Conservation (phyloP, 768 basidiomycete species). For the Inosperma sp. region DNA sequence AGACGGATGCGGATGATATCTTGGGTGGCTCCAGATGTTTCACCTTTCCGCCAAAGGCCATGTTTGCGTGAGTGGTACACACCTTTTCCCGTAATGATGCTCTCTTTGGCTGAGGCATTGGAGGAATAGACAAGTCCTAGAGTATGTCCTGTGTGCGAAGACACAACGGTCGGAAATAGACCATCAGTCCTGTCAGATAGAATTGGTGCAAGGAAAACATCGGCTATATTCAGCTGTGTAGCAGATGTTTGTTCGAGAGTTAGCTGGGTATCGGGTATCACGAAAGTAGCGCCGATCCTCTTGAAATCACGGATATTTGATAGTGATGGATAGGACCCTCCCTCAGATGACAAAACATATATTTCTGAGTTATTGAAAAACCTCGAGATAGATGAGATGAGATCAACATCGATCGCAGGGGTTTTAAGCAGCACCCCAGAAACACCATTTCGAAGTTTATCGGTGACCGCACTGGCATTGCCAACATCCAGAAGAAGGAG, state of each 20-base stretch:
- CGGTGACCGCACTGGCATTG: slow-evolving; percentile 69
- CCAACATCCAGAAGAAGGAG: slow-evolving; percentile 71
- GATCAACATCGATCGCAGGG: slow-evolving; percentile 63
- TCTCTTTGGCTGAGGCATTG: slow-evolving; percentile 74
- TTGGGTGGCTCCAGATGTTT: slow-evolving; percentile 92
- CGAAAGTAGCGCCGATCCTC: slow-evolving; percentile 56
- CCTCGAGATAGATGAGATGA: slow-evolving; percentile 69
- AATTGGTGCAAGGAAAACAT: slow-evolving; percentile 81
- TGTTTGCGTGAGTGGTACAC: slow-evolving; percentile 96
- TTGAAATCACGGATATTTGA: slow-evolving; percentile 58
- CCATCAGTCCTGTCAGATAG: slow-evolving; percentile 87
- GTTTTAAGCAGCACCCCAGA: slow-evolving; percentile 81
- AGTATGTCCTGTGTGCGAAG: slow-evolving; percentile 68
- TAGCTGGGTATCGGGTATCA: slow-evolving; percentile 69
- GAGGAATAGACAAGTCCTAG: slow-evolving; percentile 98
- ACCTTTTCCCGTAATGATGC: slow-evolving; percentile 83
- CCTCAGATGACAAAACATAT: slow-evolving; percentile 48
- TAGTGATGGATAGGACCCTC: slow-evolving; percentile 49
- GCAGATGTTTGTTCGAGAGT: slow-evolving; percentile 52
- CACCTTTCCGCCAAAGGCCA: slow-evolving; percentile 95
- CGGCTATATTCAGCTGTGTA: slow-evolving; percentile 65
- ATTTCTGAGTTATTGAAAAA: slow-evolving; percentile 66
- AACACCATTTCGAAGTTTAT: slow-evolving; percentile 65
- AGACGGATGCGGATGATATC: slow-evolving; percentile 74
- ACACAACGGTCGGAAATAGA: slow-evolving; percentile 89